Evolutionary conservation across 345 rosid species (phyloP).

Genomic region (Microthlaspi erraticum): DNA sequence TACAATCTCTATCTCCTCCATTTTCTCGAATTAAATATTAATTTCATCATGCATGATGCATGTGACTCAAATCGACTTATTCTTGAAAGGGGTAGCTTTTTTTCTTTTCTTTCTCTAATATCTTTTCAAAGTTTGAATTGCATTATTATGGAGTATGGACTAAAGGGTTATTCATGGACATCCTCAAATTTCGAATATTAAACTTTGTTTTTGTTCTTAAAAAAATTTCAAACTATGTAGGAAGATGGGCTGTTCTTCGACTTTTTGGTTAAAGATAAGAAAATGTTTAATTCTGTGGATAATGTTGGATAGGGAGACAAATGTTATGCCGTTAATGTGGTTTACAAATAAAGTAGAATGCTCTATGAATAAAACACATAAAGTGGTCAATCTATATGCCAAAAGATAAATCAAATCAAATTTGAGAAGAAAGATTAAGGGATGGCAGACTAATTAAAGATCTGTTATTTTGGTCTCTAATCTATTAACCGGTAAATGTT

Average conservation of each 20-base stretch:
- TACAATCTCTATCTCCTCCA: conserved; percentile 28
- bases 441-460: background rate
- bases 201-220: background rate
- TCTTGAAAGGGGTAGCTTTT: conserved; percentile 25
- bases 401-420: conserved; percentile 15
- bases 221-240: background rate
- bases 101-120: conserved; percentile 10
- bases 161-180: conserved; percentile 37
- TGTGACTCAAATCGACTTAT: conserved; percentile 27
- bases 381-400: background rate
- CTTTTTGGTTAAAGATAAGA: background rate
- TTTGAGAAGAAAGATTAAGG: background rate
- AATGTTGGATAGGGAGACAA: conserved; percentile 26
- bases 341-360: conserved; percentile 13
- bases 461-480: background rate
- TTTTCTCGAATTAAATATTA: background rate
- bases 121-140: conserved; percentile 9
- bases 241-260: conserved; percentile 34
- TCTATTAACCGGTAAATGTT: background rate
- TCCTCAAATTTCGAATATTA: conserved; percentile 28
- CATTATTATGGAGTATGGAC: conserved; percentile 31
- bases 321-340: conserved; percentile 16
- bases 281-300: conserved; percentile 5
- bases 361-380: background rate
- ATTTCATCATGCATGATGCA: conserved; percentile 28